These are phyloP conservation scores for Neurospora sp. DNA, from an alignment of 495 filamentous ascomycete species.

Conservation along the genomic window DNA sequence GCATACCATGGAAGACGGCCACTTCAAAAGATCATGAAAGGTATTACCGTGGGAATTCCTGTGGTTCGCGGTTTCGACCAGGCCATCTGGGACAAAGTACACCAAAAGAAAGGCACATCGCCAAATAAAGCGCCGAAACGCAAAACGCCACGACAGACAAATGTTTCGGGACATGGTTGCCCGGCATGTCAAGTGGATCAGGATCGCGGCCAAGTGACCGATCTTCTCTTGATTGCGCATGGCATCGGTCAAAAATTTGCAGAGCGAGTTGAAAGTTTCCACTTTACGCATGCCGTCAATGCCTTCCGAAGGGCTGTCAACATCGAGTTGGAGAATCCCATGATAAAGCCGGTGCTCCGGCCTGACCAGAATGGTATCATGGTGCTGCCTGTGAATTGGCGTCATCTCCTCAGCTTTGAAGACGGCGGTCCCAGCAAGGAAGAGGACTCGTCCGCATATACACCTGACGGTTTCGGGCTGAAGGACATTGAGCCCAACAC, in stretches of 20 bases:
- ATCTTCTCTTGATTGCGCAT: conserved; percentile 83
- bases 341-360: conserved; percentile 63
- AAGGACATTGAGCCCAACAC: conserved; percentile 88
- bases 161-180: conserved; percentile 21
- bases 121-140: conserved; percentile 33
- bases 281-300: conserved; percentile 94
- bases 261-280: conserved; percentile 87
- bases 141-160: conserved; percentile 6
- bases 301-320: conserved; percentile 79
- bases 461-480: conserved; percentile 58
- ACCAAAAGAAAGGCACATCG: conserved; percentile 33
- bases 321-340: conserved; percentile 64
- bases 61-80: conserved; percentile 83
- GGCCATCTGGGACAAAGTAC: conserved; percentile 61
- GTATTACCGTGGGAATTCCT: conserved; percentile 68
- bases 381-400: conserved; percentile 69
- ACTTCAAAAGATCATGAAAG: conserved; percentile 75
- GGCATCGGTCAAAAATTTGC: conserved; percentile 97
- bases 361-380: conserved; percentile 50
- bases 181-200: conserved; percentile 44
- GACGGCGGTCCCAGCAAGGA: conserved; percentile 49
- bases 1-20: conserved; percentile 68
- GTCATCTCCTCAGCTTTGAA: conserved; percentile 74
- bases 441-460: conserved; percentile 34
- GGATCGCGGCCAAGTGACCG: conserved; percentile 64